Evolutionary conservation across 2,329 filamentous ascomycete genomes (phyloP), one percentile per base, ranked within the genome.

Genomic region (Aspergillus clavatus): DNA sequence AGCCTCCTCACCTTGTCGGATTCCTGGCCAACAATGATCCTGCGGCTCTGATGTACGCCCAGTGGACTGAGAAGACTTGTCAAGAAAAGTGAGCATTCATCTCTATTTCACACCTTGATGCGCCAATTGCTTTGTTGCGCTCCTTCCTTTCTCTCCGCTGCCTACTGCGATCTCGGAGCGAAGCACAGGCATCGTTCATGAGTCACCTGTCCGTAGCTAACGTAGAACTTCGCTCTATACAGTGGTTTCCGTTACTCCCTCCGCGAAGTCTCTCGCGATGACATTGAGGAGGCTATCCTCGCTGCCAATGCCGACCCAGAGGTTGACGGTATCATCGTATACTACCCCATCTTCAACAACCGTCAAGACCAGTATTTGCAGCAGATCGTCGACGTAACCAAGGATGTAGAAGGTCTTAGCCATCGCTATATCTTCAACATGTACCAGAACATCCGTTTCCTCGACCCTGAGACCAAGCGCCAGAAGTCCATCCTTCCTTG

Each of bases 341-440:
- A 98, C 78, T 98, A 97, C 69, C 93, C 93, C 45, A 94, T 98
- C 71, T 97, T 96, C 70, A 86, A 89, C 72, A 85, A 84, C 42
- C 79, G 82, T 22, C 89, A 95, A 69, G 93, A 98, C 70, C 86
- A 87, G 68, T 97, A 97, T 69, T 82, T 98, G 55, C 91, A 97
- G 72, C 90, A 96, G 72, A 88, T 94, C 3, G 89, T 96, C 45
- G 83, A 88, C 45, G 79, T 95, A 35, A 73, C 80, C 68, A 97
- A 98, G 71, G 93, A 98, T 62, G 91, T 98, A 55, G 93, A 98
- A 70, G 93, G 93, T 27, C 81, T 98, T 47, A 89, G 86, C 58
- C 91, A 96, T 71, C 84, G 84, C 64, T 90, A 97, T 72, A 86
- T 97, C 63, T 90, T 91, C 80, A 98, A 98, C 79, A 96, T 98